Evolutionary conservation across 2,329 filamentous ascomycete species (phyloP), one percentile per base, ranked within the genome.

Genomic region (Diatrype stigma): DNA sequence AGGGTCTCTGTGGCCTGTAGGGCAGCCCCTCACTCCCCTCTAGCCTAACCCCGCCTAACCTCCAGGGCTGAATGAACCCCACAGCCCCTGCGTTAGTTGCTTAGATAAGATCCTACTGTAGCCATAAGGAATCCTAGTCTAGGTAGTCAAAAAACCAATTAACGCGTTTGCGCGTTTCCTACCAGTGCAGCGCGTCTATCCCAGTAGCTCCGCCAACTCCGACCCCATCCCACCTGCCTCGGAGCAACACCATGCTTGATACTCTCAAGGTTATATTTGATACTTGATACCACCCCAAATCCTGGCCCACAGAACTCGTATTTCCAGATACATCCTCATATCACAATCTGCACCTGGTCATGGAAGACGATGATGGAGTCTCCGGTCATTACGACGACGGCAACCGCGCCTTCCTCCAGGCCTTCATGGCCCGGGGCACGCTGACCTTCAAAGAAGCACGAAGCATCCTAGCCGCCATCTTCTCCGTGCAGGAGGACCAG

Each of bases 401-500:
- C 55, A 89, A 96, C 67, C 86, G 90, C 51, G 92, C 93, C 8
- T 96, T 99, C 64, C 77, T 97, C 1, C 94, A 99, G 70, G 89
- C 89, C 46, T 85, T 99, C 59, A 78, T 96, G 68, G 84, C 89
- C 3, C 84, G 86, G 46, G 87, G 89, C 21, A 83, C 84, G 42
- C 77, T 97, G 68, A 95, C 89, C 1, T 82, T 88, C 56, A 76
- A 83, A 48, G 84, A 95, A 62, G 85, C 86, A 12, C 84, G 84
- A 61, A 81, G 83, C 1, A 74, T 96, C 22, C 76, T 97, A 14
- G 90, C 92, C 3, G 81, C 79, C 30, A 93, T 97, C 49, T 76
- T 87, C 59, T 85, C 82, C 8, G 82, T 80, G 11, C 73, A 80
- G 6, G 64, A 64, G 42, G 55, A 57, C 1, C 60, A 58, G 10